These are phyloP conservation scores for Cornus florida DNA, from an alignment of 148 eudicot species.

Conservation along the genomic window DNA sequence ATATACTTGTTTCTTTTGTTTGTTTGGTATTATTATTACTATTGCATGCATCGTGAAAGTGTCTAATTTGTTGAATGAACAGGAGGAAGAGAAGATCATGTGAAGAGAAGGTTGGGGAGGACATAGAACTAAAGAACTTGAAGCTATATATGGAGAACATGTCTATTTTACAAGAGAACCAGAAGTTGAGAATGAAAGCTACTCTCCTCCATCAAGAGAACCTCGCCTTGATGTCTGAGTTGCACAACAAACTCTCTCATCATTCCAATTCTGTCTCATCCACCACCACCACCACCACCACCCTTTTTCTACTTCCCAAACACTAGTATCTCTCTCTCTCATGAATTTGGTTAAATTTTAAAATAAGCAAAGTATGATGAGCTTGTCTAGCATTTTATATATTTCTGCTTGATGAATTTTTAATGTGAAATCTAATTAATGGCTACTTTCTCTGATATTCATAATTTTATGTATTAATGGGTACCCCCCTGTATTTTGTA, in stretches of 20 bases:
- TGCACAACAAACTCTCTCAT: conserved; percentile 41
- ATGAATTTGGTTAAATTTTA: not conserved
- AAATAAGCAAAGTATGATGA: not conserved
- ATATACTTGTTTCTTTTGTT: not conserved
- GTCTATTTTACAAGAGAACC: conserved; percentile 70
- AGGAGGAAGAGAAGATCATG: conserved; percentile 23
- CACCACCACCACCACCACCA: not conserved
- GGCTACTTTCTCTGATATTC: not conserved
- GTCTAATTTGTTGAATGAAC: not conserved
- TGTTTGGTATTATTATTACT: not conserved
- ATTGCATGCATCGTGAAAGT: not conserved
- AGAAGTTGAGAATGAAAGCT: conserved; percentile 64
- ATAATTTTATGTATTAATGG: no score
- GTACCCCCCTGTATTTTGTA: not conserved
- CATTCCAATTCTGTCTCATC: conserved; percentile 1
- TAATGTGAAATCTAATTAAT: not conserved
- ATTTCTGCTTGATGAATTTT: not conserved
- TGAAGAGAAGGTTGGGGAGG: conserved; percentile 23
- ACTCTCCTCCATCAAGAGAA: conserved; percentile 66
- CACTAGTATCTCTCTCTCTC: not conserved
- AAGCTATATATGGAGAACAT: conserved; percentile 81
- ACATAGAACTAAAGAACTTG: conserved; percentile 71
- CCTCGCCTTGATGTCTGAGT: conserved; percentile 49
- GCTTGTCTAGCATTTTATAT: not conserved
- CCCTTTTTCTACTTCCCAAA: not conserved